Evolutionary conservation across 2,329 filamentous ascomycete genomes (phyloP), one percentile per base, ranked within the genome.

Genomic region (Botrytis fragariae): DNA sequence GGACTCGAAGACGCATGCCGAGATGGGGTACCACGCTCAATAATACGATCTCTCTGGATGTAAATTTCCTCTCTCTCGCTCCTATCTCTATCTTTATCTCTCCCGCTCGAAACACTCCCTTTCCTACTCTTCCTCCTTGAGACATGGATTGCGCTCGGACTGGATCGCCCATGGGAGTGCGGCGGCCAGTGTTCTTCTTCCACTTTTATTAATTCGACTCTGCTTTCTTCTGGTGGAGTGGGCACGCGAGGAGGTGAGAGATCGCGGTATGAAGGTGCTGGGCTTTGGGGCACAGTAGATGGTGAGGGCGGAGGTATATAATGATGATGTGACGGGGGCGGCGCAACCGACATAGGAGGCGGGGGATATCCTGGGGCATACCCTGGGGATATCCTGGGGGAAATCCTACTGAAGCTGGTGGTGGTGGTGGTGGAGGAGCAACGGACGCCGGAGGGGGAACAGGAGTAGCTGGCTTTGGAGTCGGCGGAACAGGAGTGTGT

Each of bases 181-280:
- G 62, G 65, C 14, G 69, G 59, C 32, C 69, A 63, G 9, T 64
- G 69, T 57, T 71, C 60, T 29, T 71, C 69, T n/a, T 71, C 69
- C 4, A 71, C 69, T 32, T 71, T 29, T 29, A 71, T 71, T 22
- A 71, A n/a, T 39, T 71, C 69, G n/a, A 71, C 39, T 32, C 69
- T 22, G 32, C 65, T 68, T 68, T 51, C 45, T 20, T 65, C 69
- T 0, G 69, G 69, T 3, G 60, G 69, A 18, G 69, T 71, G 3
- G 60, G 69, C 1, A 63, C 69, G 22, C 60, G 60, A 18, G 69
- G 69, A 20, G 35, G 69, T 71, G 59, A 64, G 16, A 48, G 2
- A 32, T 65, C 68, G 51, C 51, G 68, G 10, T 42, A 39, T 20
- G 59, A 63, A 25, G 69, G 69, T 1, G 37, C 14, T 39, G 69